Conservation (phyloP, 2,329 filamentous ascomycete species). For the Nemania sp. region DNA sequence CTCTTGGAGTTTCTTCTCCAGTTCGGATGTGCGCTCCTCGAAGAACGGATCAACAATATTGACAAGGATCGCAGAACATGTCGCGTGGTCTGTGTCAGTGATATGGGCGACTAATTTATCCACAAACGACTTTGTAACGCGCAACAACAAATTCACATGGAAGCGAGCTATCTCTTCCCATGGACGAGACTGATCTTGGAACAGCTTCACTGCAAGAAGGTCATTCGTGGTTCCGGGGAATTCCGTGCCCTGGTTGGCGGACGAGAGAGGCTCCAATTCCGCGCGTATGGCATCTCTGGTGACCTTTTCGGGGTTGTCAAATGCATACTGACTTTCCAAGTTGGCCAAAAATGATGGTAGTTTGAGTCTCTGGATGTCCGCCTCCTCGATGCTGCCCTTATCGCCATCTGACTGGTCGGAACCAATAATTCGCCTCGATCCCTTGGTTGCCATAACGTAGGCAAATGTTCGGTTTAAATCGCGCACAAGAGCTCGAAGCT, state of each 20-base stretch:
- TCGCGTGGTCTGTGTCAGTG: slow-evolving; percentile 33
- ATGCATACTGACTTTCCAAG: slow-evolving; percentile 39
- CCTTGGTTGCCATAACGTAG: slow-evolving; percentile 35
- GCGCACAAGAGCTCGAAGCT: slow-evolving; percentile 40
- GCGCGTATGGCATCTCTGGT: slow-evolving; percentile 20
- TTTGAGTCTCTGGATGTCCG: slow-evolving; percentile 42
- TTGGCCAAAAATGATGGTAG: slow-evolving; percentile 37
- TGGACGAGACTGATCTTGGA: slow-evolving; percentile 43
- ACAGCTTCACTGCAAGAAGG: slow-evolving; percentile 44
- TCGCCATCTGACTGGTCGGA: background rate
- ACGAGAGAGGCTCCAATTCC: slow-evolving; percentile 40
- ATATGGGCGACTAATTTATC: slow-evolving; percentile 43
- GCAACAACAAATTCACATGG: slow-evolving; percentile 41
- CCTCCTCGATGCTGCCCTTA: slow-evolving; percentile 44
- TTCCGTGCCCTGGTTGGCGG: slow-evolving; percentile 45
- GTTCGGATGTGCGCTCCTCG: slow-evolving; percentile 30
- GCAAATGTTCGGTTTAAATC: slow-evolving; percentile 40
- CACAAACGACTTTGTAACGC: slow-evolving; percentile 42
- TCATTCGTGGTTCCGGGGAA: slow-evolving; percentile 45
- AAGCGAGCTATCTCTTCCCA: slow-evolving; percentile 45
- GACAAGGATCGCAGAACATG: slow-evolving; percentile 30
- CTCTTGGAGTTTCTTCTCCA: slow-evolving; percentile 45
- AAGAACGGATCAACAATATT: slow-evolving; percentile 35
- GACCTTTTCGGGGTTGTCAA: slow-evolving; percentile 34
- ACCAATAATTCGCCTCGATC: slow-evolving; percentile 32